phyloP scores from a whole-genome alignment of 2,329 filamentous ascomycete species.

The Tothia fuscella region DNA sequence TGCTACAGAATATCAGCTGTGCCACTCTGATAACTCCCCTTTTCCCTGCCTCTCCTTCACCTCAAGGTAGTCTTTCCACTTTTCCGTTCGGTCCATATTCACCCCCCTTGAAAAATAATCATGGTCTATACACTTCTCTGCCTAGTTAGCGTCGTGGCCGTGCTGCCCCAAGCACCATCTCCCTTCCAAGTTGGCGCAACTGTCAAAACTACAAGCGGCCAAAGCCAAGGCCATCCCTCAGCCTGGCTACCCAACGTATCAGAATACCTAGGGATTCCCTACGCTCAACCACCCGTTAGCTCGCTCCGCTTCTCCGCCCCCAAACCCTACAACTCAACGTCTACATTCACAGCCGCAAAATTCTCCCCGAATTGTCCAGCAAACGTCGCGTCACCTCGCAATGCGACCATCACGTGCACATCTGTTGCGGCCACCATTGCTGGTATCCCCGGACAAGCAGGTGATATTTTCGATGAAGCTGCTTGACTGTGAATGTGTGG shows the following conservation, averaged over 20 bases:
- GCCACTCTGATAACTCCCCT: no score
- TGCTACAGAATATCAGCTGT: no score
- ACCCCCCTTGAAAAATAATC: no score
- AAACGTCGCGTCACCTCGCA: background rate
- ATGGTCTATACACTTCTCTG: background rate
- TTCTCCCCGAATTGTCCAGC: background rate
- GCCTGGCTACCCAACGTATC: slow-evolving; percentile 15
- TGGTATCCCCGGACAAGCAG: slow-evolving; percentile 11
- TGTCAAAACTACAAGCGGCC: slow-evolving; percentile 22
- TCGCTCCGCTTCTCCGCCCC: slow-evolving; percentile 23
- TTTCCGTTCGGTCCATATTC: no score
- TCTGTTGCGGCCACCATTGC: background rate
- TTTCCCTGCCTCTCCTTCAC: no score
- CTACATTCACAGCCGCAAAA: slow-evolving; percentile 12
- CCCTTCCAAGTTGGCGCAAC: slow-evolving; percentile 14
- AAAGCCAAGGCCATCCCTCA: slow-evolving; percentile 21
- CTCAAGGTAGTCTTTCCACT: no score
- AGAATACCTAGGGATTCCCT: slow-evolving; percentile 26
- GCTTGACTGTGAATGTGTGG: slow-evolving; percentile 10
- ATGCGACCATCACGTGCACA: background rate
- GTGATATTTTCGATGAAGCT: slow-evolving; percentile 7
- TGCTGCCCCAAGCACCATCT: background rate
- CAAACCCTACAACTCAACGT: slow-evolving; percentile 17
- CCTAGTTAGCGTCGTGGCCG: background rate
- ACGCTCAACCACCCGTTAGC: slow-evolving; percentile 24